Evolutionary conservation across 805 yeast genomes (phyloP), one percentile per base, ranked within the genome.

Genomic region (Groenewaldozyma tartarivorans): DNA sequence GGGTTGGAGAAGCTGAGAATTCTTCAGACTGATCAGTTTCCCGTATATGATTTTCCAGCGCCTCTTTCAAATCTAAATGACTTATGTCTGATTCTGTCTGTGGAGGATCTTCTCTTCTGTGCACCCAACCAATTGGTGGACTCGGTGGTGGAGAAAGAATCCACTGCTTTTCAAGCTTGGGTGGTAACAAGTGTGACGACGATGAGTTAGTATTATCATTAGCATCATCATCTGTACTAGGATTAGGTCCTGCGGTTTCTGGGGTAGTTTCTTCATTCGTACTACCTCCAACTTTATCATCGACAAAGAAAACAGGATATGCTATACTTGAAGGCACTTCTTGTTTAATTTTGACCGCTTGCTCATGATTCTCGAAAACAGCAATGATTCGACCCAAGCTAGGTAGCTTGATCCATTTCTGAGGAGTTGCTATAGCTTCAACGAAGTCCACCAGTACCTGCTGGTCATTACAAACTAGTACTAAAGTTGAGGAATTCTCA

Each of bases 111-210:
- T 53, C 57, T 7, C 30, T 29, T 35, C 39, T 13, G 6, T 52
- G 41, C 21, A 40, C 50, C 57, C 57, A 53, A 27, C 51, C 55
- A 2, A 42, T 48, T 1, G 56, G 57, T 1, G 57, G 57, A 11
- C 51, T 44, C 3, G 56, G 54, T 11, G 57, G 57, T 4, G 57
- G 57, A 5, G 54, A 49, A 20, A 53, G 49, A 31, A 53, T 42
- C 47, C 53, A 52, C 35, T 52, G 48, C 35, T 42, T 37, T 20
- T 56, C 57, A 7, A 45, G 39, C 35, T 50, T 55, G 4, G 57
- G 57, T 7, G 52, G 55, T 39, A 48, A 45, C 5, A 53, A 40
- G 19, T 35, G 31, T 6, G 29, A 24, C 13, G 29, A 13, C 29
- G 7, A 7, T 24, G 7, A 7, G 11, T 38, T 27, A 17, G 41